These are phyloP conservation scores for Eucalyptus shirleyi DNA, from an alignment of 345 rosid species.

Conservation along the genomic window DNA sequence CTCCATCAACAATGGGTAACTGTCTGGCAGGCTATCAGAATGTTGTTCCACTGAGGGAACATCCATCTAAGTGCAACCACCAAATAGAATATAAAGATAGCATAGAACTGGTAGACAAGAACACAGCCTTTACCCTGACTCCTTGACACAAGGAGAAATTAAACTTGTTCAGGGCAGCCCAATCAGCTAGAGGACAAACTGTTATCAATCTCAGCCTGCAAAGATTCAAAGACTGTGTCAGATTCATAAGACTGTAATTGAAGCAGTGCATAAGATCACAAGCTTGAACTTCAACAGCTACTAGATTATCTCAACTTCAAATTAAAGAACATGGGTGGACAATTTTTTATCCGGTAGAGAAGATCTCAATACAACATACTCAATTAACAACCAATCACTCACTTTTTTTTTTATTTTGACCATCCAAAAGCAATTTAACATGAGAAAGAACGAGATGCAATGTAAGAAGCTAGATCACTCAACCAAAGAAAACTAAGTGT, in stretches of 20 bases:
- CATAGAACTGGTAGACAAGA: constrained; percentile 28
- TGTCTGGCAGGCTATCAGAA: constrained; percentile 24
- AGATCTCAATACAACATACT: not conserved
- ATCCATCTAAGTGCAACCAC: constrained; percentile 61
- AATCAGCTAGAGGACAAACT: not conserved
- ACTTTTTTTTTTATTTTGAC: not conserved
- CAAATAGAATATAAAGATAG: constrained; percentile 4
- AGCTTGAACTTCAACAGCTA: not conserved
- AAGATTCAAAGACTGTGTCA: not conserved
- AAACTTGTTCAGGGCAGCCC: not conserved
- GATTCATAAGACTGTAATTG: not conserved
- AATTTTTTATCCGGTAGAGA: not conserved
- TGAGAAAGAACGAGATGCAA: not conserved
- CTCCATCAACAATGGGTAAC: constrained; percentile 68
- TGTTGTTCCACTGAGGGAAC: constrained; percentile 46
- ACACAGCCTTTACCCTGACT: not conserved
- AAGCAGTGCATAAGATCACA: not conserved
- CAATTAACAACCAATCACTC: not conserved
- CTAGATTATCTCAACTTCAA: not conserved
- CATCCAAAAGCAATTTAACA: not conserved
- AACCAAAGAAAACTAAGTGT: not conserved
- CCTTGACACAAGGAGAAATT: not conserved
- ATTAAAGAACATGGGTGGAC: not conserved
- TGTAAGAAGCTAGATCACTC: not conserved
- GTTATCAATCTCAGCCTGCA: not conserved